A percentile compares a stretch with the other conserved stretches of the same genome.
These are phyloP conservation scores for Neonectria hederae DNA, from an alignment of 2,329 filamentous ascomycete genomes.

Conservation along the genomic window DNA sequence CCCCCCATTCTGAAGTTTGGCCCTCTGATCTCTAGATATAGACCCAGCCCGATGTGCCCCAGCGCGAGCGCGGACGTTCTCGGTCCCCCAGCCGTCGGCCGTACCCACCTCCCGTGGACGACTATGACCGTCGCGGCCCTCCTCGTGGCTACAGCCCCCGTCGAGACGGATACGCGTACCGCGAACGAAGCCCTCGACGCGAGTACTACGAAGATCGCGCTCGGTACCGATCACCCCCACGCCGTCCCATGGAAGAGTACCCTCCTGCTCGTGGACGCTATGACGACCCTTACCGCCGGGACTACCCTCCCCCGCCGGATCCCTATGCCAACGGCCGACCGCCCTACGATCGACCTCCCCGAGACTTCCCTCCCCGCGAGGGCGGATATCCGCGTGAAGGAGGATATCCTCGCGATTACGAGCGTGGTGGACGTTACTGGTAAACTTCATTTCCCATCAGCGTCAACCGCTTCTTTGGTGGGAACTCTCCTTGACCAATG, in stretches of 20 bases:
- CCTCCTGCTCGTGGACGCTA: slow-evolving; percentile 73
- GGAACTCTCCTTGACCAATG: slow-evolving; percentile 49
- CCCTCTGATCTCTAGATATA: slow-evolving; percentile 50
- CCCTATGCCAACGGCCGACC: slow-evolving; percentile 67
- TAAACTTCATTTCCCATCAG: slow-evolving; percentile 48
- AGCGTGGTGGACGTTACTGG: slow-evolving; percentile 61
- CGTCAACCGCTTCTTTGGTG: slow-evolving; percentile 39
- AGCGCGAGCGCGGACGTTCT: slow-evolving; percentile 77
- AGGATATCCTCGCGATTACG: slow-evolving; percentile 59
- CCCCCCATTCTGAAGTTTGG: not conserved
- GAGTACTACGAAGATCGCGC: slow-evolving; percentile 90
- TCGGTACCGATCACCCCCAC: slow-evolving; percentile 82
- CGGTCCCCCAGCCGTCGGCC: slow-evolving; percentile 76
- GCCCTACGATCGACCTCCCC: slow-evolving; percentile 65
- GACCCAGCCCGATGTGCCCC: slow-evolving; percentile 81
- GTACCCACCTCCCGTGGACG: slow-evolving; percentile 75
- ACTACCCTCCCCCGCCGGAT: slow-evolving; percentile 72
- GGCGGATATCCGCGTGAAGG: slow-evolving; percentile 52
- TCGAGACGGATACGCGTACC: slow-evolving; percentile 77
- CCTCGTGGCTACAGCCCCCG: slow-evolving; percentile 88
- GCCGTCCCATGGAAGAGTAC: slow-evolving; percentile 83
- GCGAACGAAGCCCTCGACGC: slow-evolving; percentile 84
- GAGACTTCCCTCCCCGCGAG: slow-evolving; percentile 60
- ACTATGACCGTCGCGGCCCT: slow-evolving; percentile 82
- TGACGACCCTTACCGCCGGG: slow-evolving; percentile 80